Base-by-base conservation (phyloP, 23 red algal genomes). In the Chondrus crispus region DNA sequence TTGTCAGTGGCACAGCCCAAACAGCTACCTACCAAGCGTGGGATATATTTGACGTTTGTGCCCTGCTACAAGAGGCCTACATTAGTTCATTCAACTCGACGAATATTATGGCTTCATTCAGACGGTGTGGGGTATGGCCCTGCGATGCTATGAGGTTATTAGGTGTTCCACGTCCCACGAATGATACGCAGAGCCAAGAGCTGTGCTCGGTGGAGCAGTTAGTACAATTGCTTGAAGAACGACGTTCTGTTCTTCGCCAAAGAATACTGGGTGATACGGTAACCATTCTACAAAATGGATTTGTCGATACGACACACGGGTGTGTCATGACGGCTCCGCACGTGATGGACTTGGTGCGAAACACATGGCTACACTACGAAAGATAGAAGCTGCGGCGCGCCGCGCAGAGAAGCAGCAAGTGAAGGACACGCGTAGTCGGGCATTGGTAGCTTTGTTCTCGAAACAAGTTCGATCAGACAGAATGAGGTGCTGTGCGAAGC, bases 291-390 rank as follows among this genome's bases (percentile, higher is more conserved):
- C 53, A 41, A 20, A 54, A 51, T 68, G 80, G 14, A 9, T 85
- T 66, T 66, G 54, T 85, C 6, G 80, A 85, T 42, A 85, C 80
- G 5, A n/a, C 49, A 8, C 48, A 66, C 55, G 80, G 80, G 8
- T 85, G 7, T 46, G 80, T 85, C 10, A 85, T 85, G 60, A 85
- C 80, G 49, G 22, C 14, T 57, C 16, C 14, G 14, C 52, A 22
- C 22, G 52, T 57, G 14, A 14, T 22, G 16, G 52, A 57, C 52
- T 22, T 57, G 52, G 22, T 57, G 52, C 52, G 52, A 14, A 57
- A 14, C 22, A 57, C 52, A 22, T 16, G 16, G 52, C 14, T 14
- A 57, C 14, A 14, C 16, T 16, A 22, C 22, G 52, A 57, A 57
- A 57, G 52, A 14, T 14, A 14, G 52, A 57, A n/a, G n/a, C n/a